Evolutionary conservation across 495 filamentous ascomycete species (phyloP).

Genomic region (Podospora appendiculata): DNA sequence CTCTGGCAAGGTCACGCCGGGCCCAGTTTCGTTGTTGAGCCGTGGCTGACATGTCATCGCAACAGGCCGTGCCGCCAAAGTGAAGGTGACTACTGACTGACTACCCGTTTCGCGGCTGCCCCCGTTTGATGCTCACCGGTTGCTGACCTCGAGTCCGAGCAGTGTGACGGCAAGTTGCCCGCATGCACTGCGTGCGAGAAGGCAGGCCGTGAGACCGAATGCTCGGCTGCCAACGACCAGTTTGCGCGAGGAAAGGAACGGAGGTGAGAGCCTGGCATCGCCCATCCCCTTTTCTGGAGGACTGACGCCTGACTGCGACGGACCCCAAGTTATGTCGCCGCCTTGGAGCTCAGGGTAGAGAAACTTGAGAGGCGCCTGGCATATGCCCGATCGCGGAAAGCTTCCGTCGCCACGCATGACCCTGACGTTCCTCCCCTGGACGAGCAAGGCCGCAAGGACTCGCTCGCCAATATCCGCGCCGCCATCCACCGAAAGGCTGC

Average conservation of each 20-base stretch:
- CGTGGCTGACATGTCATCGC: constrained; percentile 11
- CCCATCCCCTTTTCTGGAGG: neutral
- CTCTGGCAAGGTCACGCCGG: too few species aligned
- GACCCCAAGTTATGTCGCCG: constrained; percentile 69
- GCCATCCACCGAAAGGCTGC: constrained; percentile 54
- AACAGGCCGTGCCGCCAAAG: constrained; percentile 71
- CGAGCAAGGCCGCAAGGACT: constrained; percentile 46
- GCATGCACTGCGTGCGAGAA: constrained; percentile 90
- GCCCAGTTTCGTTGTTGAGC: neutral
- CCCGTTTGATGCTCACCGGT: neutral
- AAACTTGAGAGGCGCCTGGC: constrained; percentile 67
- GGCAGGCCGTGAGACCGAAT: constrained; percentile 69
- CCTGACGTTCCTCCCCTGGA: constrained; percentile 31
- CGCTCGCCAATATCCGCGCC: constrained; percentile 48
- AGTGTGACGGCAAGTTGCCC: constrained; percentile 91
- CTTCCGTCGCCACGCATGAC: constrained; percentile 43
- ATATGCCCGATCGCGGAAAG: constrained; percentile 52
- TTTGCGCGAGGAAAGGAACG: constrained; percentile 91
- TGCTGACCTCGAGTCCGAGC: constrained; percentile 5
- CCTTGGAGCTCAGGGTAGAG: constrained; percentile 80
- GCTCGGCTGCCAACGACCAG: constrained; percentile 89
- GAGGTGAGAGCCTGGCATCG: constrained; percentile 35
- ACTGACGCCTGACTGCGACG: neutral
- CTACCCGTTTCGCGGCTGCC: neutral
- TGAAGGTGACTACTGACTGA: constrained; percentile 46